A percentile compares a stretch with the other conserved stretches of the same genome.
Evolutionary conservation across 106 monocot genomes (phyloP).

Genomic region (Iris macrosiphon): DNA sequence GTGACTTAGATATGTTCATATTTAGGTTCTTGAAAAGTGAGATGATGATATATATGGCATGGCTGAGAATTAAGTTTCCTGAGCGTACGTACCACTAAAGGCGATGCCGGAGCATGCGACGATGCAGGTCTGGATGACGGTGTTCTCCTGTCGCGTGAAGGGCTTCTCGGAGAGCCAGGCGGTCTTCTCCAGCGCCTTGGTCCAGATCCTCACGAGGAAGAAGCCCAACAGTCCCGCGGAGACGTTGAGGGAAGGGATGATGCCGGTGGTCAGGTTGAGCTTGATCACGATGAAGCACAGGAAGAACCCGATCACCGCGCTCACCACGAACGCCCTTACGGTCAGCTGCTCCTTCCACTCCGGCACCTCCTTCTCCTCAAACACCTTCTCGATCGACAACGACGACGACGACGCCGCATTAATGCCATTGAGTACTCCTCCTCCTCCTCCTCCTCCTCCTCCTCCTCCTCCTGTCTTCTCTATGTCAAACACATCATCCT

Average conservation of each 20-base stretch:
- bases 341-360: constrained; percentile 53
- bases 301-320: constrained; percentile 36
- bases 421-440: too few relatives aligned
- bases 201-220: constrained; percentile 61
- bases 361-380: constrained; percentile 35
- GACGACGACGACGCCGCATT: too few relatives aligned
- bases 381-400: constrained; percentile 36
- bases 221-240: constrained; percentile 59
- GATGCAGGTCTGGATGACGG: constrained; percentile 70
- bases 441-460: too few relatives aligned
- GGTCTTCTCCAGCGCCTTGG: constrained; percentile 22
- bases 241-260: constrained; percentile 73
- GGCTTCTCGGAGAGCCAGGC: constrained; percentile 38
- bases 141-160: constrained; percentile 68
- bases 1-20: too few relatives aligned
- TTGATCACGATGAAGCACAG: constrained; percentile 61
- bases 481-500: too few relatives aligned
- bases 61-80: too few relatives aligned
- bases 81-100: constrained; percentile 69
- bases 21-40: too few relatives aligned
- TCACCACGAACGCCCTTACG: constrained; percentile 36
- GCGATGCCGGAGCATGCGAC: constrained; percentile 52
- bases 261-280: constrained; percentile 61
- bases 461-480: too few relatives aligned
- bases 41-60: too few relatives aligned